Conservation (phyloP, 257 asterid genomes). For the Solanum chmielewskii region DNA sequence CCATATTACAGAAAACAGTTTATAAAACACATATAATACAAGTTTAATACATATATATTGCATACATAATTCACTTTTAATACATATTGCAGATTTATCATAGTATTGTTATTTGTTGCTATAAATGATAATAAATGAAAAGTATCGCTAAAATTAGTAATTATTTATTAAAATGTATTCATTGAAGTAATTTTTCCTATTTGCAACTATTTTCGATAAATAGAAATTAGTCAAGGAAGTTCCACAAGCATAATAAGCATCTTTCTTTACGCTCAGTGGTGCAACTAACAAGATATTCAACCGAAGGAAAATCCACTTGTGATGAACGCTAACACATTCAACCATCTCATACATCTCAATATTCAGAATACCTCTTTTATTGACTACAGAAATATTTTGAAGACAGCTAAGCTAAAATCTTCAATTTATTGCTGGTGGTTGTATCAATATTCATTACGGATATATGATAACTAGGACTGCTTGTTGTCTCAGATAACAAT, state of each 20-base stretch:
- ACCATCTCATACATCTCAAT: not conserved
- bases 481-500: not conserved
- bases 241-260: not conserved
- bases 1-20: no score
- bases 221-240: not conserved
- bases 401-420: not conserved
- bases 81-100: no score
- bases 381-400: not conserved
- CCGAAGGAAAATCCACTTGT: not conserved
- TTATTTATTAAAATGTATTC: no score
- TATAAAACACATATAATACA: no score
- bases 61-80: no score
- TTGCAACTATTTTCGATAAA: not conserved
- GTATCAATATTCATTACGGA: not conserved
- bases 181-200: no score
- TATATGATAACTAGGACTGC: not conserved
- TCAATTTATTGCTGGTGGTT: not conserved
- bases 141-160: no score
- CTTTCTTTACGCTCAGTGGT: not conserved
- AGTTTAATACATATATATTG: no score
- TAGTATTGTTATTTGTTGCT: no score
- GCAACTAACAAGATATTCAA: not conserved
- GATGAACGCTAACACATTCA: not conserved
- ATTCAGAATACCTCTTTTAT: not conserved
- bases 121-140: no score